Evolutionary conservation across 768 basidiomycete genomes (phyloP), one percentile per base, ranked within the genome.

Genomic region (Crucibulum laeve): DNA sequence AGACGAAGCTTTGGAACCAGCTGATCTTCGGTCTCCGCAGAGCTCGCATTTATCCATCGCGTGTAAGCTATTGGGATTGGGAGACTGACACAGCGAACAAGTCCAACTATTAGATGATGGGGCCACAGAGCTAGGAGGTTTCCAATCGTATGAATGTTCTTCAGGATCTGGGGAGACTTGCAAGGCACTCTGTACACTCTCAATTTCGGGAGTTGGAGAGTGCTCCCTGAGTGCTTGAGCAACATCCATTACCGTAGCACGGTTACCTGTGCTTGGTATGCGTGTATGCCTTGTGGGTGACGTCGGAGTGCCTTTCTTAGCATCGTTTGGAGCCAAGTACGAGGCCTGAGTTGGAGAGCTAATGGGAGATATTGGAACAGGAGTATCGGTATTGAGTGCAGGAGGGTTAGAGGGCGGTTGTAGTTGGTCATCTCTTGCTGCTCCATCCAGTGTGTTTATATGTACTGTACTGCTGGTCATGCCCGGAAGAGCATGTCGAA

Each of bases 181-280:
- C n/a, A n/a, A n/a, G 10, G 8, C 24, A 7, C 22, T 22, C 10
- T 7, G 21, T 37, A 14, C 18, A 7, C 10, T 10, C 21, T n/a
- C 10, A 37, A 10, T 6, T 18, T 10, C 23, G 5, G 24, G 14
- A 40, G 30, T 8, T 34, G 41, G 18, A 40, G 48, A 23, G 28
- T 52, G 44, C 45, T 74, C 69, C 25, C 58, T 68, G 42, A 87
- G 57, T 6, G 76, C 74, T 56, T 82, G 82, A 2, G 84, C 85
- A 8, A 90, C 77, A 32, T 90, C 85, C 87, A 90, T 89, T 18
- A 80, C 85, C 11, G 80, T 78, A 15, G 83, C 77, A 46, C 88
- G 68, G 41, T 76, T 79, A 13, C 84, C 84, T 4, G 84, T 76
- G 53, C 78, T 86, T 4, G 84, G 78, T 40, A 82, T 82, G 17